These are phyloP conservation scores for Xylaria sp. DNA, from an alignment of 2,329 filamentous ascomycete genomes.

Conservation along the genomic window DNA sequence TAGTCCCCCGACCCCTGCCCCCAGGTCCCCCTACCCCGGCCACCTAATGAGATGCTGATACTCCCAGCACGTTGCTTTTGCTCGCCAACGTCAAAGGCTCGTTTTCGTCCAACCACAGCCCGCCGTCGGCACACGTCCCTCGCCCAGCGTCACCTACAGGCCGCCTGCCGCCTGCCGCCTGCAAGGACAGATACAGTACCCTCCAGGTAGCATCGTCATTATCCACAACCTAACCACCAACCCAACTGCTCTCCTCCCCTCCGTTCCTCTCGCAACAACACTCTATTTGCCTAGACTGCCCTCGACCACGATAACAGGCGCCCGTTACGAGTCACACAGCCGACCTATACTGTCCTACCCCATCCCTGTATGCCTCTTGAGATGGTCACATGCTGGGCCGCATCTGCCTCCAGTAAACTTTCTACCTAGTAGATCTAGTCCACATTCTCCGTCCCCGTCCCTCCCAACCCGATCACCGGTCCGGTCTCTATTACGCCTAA, in stretches of 20 bases:
- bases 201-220: constrained; percentile 17
- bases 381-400: constrained; percentile 12
- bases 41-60: constrained; percentile 8
- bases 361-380: neutral
- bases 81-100: constrained; percentile 5
- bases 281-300: neutral
- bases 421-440: neutral
- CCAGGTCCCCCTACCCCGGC: too few species aligned
- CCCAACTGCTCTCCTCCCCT: neutral
- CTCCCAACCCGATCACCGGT: constrained; percentile 8
- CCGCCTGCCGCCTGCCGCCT: too few species aligned
- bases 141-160: constrained; percentile 37
- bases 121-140: constrained; percentile 41
- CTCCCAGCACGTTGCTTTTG: constrained; percentile 10
- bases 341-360: neutral
- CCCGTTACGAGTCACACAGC: constrained; percentile 7
- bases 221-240: neutral
- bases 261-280: neutral
- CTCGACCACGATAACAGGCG: neutral
- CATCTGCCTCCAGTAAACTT: neutral
- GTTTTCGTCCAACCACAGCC: constrained; percentile 41
- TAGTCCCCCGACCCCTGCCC: too few species aligned
- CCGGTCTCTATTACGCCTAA: neutral
- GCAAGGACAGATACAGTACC: constrained; percentile 8
- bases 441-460: neutral